A percentile compares a stretch with the other conserved stretches of the same genome.
These are phyloP conservation scores for Adansonia madagascariensis DNA, from an alignment of 441 rosid species.

Conservation along the genomic window DNA sequence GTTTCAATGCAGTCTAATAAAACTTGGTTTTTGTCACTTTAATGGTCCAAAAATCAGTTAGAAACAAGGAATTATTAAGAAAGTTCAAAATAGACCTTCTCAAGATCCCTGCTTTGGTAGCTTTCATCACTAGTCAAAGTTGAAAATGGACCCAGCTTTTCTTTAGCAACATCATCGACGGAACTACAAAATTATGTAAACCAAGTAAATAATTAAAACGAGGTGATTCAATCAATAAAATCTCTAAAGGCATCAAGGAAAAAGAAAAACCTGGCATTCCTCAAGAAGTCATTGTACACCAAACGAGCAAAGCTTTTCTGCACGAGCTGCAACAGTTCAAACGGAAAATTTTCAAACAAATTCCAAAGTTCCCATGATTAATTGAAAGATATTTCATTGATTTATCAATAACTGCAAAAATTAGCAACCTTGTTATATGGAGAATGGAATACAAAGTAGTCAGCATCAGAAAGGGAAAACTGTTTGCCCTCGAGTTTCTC, in stretches of 20 bases:
- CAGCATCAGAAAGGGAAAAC: slow-evolving; percentile 77
- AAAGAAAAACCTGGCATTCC: slow-evolving; percentile 68
- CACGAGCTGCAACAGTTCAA: slow-evolving; percentile 72
- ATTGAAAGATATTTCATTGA: slow-evolving; percentile 17
- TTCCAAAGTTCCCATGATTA: background rate
- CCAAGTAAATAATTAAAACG: slow-evolving; percentile 31
- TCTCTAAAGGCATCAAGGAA: slow-evolving; percentile 18
- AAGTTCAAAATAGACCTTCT: slow-evolving; percentile 60
- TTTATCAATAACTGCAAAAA: slow-evolving; percentile 7
- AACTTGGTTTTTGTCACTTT: background rate
- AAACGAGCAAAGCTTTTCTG: slow-evolving; percentile 98
- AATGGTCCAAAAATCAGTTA: background rate
- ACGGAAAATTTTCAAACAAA: slow-evolving; percentile 8
- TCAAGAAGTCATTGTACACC: slow-evolving; percentile 74
- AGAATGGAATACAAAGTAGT: slow-evolving; percentile 86
- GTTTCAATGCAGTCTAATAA: background rate
- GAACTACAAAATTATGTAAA: slow-evolving; percentile 53
- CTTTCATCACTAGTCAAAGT: slow-evolving; percentile 75
- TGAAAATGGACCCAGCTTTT: slow-evolving; percentile 82
- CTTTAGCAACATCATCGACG: slow-evolving; percentile 70
- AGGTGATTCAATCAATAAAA: slow-evolving; percentile 3
- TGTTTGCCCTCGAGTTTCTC: slow-evolving; percentile 82
- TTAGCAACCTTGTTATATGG: slow-evolving; percentile 89
- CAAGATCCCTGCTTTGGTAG: slow-evolving; percentile 95
- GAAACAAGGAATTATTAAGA: background rate